Percentiles rank a stretch among this genome's conserved stretches.
Conservation (phyloP, 2,329 filamentous ascomycete species). For the Ramularia endophylla region DNA sequence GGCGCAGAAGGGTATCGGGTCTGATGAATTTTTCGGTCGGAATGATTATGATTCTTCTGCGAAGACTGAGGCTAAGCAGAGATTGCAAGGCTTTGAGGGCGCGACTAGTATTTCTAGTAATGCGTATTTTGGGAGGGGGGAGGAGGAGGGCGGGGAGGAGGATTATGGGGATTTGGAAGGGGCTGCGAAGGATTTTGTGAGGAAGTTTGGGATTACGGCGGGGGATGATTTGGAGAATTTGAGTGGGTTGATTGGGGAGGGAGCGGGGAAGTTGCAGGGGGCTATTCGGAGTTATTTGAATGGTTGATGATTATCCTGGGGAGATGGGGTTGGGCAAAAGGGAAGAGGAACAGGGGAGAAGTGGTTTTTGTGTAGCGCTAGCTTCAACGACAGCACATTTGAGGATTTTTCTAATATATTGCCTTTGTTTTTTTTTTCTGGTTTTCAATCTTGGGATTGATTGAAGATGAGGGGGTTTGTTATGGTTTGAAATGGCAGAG, state of each 20-base stretch:
- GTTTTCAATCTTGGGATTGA: too few relatives aligned
- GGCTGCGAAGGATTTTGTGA: slow-evolving; percentile 93
- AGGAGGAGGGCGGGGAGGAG: slow-evolving; percentile 60
- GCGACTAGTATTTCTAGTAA: slow-evolving; percentile 91
- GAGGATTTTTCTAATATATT: too few relatives aligned
- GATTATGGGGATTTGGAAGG: slow-evolving; percentile 82
- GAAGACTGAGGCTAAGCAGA: slow-evolving; percentile 77
- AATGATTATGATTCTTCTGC: slow-evolving; percentile 74
- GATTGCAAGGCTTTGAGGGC: slow-evolving; percentile 88
- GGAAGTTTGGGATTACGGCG: slow-evolving; percentile 91
- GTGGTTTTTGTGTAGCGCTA: too few relatives aligned
- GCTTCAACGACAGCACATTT: too few relatives aligned
- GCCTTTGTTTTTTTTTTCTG: too few relatives aligned
- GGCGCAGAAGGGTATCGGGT: slow-evolving; percentile 89
- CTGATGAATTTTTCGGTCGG: slow-evolving; percentile 96
- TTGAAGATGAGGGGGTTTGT: too few relatives aligned
- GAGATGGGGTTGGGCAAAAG: too few relatives aligned
- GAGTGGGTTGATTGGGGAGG: slow-evolving; percentile 75
- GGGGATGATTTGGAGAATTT: slow-evolving; percentile 94
- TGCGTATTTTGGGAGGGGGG: slow-evolving; percentile 91
- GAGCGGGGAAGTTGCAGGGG: slow-evolving; percentile 76
- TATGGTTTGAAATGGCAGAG: too few relatives aligned
- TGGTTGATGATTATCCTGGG: too few relatives aligned
- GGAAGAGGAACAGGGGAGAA: too few relatives aligned
- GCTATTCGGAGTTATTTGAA: slow-evolving; percentile 34